Conservation (phyloP, 2,329 filamentous ascomycete species). For the Aspergillus transmontanensis region DNA sequence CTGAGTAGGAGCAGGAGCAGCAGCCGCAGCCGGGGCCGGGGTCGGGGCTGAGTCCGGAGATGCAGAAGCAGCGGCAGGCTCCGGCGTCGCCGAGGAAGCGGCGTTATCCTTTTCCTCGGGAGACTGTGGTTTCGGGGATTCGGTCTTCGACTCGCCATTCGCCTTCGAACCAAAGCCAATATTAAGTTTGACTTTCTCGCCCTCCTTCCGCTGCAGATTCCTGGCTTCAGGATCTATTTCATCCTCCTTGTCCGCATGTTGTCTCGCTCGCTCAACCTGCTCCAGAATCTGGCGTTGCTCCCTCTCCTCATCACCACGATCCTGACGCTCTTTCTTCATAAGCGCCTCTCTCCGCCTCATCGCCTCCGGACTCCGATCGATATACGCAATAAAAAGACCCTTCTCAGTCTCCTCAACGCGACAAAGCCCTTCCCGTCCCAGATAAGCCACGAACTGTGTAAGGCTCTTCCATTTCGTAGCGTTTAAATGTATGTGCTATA, state of each 20-base stretch:
- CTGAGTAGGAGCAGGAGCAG: conserved; percentile 13
- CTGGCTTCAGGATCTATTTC: conserved; percentile 46
- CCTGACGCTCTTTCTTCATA: conserved; percentile 78
- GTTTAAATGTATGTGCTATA: conserved; percentile 84
- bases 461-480: conserved; percentile 84
- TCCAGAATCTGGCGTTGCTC: conserved; percentile 81
- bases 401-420: conserved; percentile 88
- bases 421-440: conserved; percentile 85
- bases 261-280: conserved; percentile 77
- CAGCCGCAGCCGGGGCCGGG: conserved; percentile 8
- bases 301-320: conserved; percentile 86
- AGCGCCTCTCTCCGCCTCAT: conserved; percentile 78
- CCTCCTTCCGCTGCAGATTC: conserved; percentile 60
- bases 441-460: conserved; percentile 84
- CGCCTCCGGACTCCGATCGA: conserved; percentile 88
- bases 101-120: conserved; percentile 24
- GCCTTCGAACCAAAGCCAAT: conserved; percentile 54
- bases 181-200: conserved; percentile 74
- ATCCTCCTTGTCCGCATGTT: conserved; percentile 55
- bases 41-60: conserved; percentile 13
- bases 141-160: conserved; percentile 26
- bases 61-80: conserved; percentile 17
- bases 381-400: conserved; percentile 81
- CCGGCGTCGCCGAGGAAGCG: conserved; percentile 14
- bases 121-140: conserved; percentile 25